Evolutionary conservation across 2,329 filamentous ascomycete genomes (phyloP).

Genomic region (Colletotrichum sp.): DNA sequence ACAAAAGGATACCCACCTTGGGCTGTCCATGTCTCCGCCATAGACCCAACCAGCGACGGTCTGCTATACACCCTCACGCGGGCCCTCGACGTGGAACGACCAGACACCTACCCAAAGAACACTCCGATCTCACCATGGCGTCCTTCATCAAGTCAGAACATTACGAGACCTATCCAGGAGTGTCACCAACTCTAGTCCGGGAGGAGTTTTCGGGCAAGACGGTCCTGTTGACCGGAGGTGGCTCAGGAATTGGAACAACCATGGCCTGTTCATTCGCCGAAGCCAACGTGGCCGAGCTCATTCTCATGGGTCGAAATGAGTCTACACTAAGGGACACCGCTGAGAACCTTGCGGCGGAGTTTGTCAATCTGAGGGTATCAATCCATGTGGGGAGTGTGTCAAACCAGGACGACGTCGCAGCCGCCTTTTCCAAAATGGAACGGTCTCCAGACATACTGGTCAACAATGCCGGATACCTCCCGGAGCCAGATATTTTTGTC

Average conservation of each 20-base stretch:
- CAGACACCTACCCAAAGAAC: neutral
- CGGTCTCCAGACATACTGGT: neutral
- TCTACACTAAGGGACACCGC: conserved; percentile 11
- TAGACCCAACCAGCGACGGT: neutral
- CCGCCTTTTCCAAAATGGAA: neutral
- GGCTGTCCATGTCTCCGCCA: neutral
- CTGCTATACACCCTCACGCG: neutral
- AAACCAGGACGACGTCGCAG: neutral
- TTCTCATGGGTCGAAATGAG: conserved; percentile 43
- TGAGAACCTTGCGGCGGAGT: neutral
- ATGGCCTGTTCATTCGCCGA: conserved; percentile 62
- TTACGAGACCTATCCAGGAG: neutral
- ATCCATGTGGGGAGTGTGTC: neutral
- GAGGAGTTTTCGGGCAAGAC: conserved; percentile 39
- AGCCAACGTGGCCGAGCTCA: conserved; percentile 40
- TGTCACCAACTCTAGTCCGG: neutral
- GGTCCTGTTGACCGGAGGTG: conserved; percentile 71
- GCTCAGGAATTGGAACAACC: conserved; percentile 68
- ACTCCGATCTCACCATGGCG: neutral
- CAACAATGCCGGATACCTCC: neutral
- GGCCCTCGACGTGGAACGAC: neutral
- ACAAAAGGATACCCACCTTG: neutral
- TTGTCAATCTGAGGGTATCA: neutral
- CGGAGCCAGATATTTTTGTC: neutral
- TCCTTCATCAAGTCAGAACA: neutral